Evolutionary conservation across 179 eudicot species (phyloP).

Genomic region (Silene noctiflora): DNA sequence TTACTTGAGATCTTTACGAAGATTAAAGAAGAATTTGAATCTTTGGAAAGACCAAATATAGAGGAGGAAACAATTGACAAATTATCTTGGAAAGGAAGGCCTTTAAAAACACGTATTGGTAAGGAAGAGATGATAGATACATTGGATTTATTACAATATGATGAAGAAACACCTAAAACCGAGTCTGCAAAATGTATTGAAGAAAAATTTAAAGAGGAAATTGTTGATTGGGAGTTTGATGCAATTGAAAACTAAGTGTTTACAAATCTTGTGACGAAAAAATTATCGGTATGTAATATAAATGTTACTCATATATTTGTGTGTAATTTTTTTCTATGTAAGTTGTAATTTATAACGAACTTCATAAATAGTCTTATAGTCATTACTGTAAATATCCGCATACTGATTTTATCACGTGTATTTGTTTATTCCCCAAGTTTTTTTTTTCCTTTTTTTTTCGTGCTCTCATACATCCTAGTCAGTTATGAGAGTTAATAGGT

Average conservation of each 20-base stretch:
- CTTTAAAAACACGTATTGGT: constrained; percentile 6
- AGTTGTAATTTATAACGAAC: too few relatives aligned
- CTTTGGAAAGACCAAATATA: constrained; percentile 32
- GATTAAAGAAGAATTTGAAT: constrained; percentile 33
- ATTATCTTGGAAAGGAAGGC: constrained; percentile 18
- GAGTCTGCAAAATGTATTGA: constrained; percentile 33
- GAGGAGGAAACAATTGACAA: constrained; percentile 27
- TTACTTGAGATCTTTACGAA: constrained; percentile 29
- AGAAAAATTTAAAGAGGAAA: constrained; percentile 30
- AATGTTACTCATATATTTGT: background rate
- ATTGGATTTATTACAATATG: constrained; percentile 20
- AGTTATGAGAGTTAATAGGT: too few relatives aligned
- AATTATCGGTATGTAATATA: background rate
- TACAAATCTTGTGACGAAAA: background rate
- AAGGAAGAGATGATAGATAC: constrained; percentile 22
- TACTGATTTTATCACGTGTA: too few relatives aligned
- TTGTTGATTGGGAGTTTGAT: constrained; percentile 48
- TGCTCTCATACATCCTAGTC: too few relatives aligned
- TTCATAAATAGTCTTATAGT: too few relatives aligned
- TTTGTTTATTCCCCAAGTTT: too few relatives aligned
- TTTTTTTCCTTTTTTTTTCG: too few relatives aligned
- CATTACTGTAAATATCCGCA: too few relatives aligned
- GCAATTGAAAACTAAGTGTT: constrained; percentile 11
- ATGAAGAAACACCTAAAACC: constrained; percentile 29
- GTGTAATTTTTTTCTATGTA: too few relatives aligned